Evolutionary conservation across 2,329 filamentous ascomycete species (phyloP).

Genomic region (Raffaelea arxii): DNA sequence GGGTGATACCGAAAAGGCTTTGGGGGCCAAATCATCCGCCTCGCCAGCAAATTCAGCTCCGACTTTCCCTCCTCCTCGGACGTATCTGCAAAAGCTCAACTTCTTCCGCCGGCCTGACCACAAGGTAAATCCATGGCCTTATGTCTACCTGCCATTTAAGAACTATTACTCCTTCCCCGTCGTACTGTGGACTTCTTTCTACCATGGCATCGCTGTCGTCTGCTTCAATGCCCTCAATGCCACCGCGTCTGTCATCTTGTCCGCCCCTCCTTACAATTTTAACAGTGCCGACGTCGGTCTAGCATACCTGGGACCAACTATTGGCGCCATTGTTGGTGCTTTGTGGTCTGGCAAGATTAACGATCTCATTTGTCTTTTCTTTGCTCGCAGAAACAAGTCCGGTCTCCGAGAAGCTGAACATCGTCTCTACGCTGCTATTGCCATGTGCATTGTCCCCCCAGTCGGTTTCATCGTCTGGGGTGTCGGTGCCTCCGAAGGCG

Average conservation of each 20-base stretch:
- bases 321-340: background rate
- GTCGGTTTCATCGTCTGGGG: slow-evolving; percentile 35
- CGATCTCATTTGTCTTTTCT: background rate
- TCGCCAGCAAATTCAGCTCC: too few relatives aligned
- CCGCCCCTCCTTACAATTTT: slow-evolving; percentile 13
- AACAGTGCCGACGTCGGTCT: slow-evolving; percentile 6
- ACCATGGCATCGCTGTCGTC: background rate
- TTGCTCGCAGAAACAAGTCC: too few relatives aligned
- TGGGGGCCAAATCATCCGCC: too few relatives aligned
- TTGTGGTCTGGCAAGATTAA: background rate
- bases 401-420: too few relatives aligned
- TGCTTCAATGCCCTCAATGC: slow-evolving; percentile 17
- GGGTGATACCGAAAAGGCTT: too few relatives aligned
- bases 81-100: background rate
- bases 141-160: background rate
- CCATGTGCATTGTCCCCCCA: slow-evolving; percentile 16
- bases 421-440: too few relatives aligned
- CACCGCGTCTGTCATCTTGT: slow-evolving; percentile 13
- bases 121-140: background rate
- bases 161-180: background rate
- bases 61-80: background rate
- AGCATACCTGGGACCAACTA: slow-evolving; percentile 1
- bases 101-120: background rate
- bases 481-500: slow-evolving; percentile 28
- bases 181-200: background rate